Evolutionary conservation across 768 basidiomycete genomes (phyloP), one percentile per base, ranked within the genome.

Genomic region (Paxillus involutus): DNA sequence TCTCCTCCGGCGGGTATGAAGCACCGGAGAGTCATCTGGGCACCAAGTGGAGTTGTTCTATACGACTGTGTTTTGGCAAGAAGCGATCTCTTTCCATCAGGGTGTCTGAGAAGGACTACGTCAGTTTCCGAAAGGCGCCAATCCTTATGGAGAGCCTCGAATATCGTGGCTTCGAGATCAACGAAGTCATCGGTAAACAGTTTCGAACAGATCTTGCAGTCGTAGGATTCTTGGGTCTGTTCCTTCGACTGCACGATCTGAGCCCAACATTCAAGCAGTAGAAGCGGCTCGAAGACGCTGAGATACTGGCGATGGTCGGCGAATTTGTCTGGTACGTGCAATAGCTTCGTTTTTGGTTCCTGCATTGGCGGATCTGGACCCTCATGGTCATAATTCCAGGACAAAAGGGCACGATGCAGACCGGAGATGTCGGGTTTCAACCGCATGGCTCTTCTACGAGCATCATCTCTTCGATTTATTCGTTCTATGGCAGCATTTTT

Each of bases 261-360:
- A 29, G 88, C 83, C 95, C 97, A 98, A 57, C 91, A 86, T 71
- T 99, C 97, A 53, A 91, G 74, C 17, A 94, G 72, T 26, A 98
- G 73, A 14, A 98, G 77, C 2, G 96, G 94, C 65, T 92, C 85
- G 67, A 97, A 94, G 43, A 88, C 77, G 21, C 73, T 73, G 40
- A 81, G 79, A 69, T 96, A 98, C 17, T 91, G 81, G 1, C 74
- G 67, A 53, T 86, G 80, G 47, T 82, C 79, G 2, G 61, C 52
- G 68, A 98, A 98, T 11, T 67, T 73, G 50, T 84, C 80, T 0
- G 91, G 89, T 8, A 97, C 77, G 16, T 69, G 71, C 12, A 68
- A 47, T 30, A 78, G 63, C 1, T 66, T 47, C 4, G 75, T 59
- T 42, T 68, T 73, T 40, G 57, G 44, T 47, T 59, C 64, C 16